Percentiles rank a stretch among this genome's conserved stretches.
Conservation (phyloP, 75 land plant genomes). For the Picea sitchensis region DNA sequence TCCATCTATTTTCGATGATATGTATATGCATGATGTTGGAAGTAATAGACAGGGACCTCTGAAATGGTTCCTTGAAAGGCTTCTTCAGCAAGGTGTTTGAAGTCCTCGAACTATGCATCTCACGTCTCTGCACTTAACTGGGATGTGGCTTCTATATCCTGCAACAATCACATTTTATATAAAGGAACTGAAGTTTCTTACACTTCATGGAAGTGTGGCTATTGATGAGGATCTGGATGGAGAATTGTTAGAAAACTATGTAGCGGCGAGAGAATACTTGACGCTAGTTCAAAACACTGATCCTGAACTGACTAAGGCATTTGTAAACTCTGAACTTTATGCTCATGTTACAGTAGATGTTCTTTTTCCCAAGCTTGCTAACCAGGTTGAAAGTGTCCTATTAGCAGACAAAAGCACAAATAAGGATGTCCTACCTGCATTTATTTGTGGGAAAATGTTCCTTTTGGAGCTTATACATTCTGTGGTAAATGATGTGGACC, state of each 20-base stretch:
- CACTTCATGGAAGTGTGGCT: slow-evolving; percentile 88
- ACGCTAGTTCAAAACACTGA: slow-evolving; percentile 64
- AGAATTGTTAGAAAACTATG: no score
- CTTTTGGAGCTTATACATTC: no score
- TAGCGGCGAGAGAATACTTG: no score
- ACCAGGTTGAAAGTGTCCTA: slow-evolving; percentile 33
- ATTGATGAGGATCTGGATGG: no score
- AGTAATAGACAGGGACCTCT: slow-evolving; percentile 69
- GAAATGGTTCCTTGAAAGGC: slow-evolving; percentile 81
- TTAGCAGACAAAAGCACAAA: no score
- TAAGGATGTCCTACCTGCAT: no score
- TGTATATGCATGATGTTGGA: slow-evolving; percentile 53
- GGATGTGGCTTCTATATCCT: slow-evolving; percentile 83
- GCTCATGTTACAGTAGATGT: no score
- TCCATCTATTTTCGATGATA: slow-evolving; percentile 48
- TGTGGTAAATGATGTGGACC: slow-evolving; percentile 75
- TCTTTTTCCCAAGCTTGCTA: slow-evolving; percentile 62
- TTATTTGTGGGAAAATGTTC: no score
- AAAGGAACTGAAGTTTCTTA: slow-evolving; percentile 66
- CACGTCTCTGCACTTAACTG: slow-evolving; percentile 83
- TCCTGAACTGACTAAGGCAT: slow-evolving; percentile 76
- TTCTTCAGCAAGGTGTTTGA: slow-evolving; percentile 75
- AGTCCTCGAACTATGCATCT: slow-evolving; percentile 97
- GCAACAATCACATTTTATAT: slow-evolving; percentile 62
- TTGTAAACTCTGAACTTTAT: slow-evolving; percentile 92